Conservation (phyloP, 805 yeast genomes). For the Kuraishia molischiana region DNA sequence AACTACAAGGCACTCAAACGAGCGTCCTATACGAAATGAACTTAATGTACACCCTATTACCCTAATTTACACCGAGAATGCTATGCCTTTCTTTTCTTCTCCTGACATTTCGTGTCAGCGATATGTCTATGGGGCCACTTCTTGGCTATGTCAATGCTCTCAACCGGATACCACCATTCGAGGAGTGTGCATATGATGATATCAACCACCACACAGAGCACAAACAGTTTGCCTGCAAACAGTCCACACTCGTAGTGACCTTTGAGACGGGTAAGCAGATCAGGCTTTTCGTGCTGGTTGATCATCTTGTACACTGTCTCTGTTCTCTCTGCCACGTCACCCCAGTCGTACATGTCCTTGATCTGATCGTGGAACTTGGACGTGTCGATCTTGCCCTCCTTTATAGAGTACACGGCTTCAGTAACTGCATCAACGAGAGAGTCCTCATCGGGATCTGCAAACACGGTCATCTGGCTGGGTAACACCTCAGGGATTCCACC, state of each 20-base stretch:
- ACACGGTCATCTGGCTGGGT: constrained; percentile 88
- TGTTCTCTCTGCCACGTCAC: constrained; percentile 77
- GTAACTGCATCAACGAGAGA: constrained; percentile 65
- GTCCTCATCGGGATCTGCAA: constrained; percentile 82
- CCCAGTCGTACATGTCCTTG: constrained; percentile 84
- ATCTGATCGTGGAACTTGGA: constrained; percentile 71
- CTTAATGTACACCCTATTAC: too few species aligned
- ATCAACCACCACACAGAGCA: constrained; percentile 75
- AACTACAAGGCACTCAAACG: constrained; percentile 1
- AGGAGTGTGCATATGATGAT: constrained; percentile 50
- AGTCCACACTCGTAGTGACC: constrained; percentile 63
- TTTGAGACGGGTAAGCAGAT: constrained; percentile 47
- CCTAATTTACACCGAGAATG: background rate
- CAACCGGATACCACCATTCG: constrained; percentile 63
- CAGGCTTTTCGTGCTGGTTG: constrained; percentile 11
- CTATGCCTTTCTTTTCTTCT: constrained; percentile 1
- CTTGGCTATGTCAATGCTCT: constrained; percentile 58
- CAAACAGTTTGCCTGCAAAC: constrained; percentile 81
- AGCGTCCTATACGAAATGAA: too few species aligned
- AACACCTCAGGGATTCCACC: constrained; percentile 98
- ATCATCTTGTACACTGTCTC: constrained; percentile 55
- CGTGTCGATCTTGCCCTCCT: constrained; percentile 55
- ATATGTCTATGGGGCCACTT: constrained; percentile 61
- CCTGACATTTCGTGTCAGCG: background rate
- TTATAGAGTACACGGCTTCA: constrained; percentile 55